phyloP scores from a whole-genome alignment of 1,284 basidiomycete species.

The Puccinia horiana region DNA sequence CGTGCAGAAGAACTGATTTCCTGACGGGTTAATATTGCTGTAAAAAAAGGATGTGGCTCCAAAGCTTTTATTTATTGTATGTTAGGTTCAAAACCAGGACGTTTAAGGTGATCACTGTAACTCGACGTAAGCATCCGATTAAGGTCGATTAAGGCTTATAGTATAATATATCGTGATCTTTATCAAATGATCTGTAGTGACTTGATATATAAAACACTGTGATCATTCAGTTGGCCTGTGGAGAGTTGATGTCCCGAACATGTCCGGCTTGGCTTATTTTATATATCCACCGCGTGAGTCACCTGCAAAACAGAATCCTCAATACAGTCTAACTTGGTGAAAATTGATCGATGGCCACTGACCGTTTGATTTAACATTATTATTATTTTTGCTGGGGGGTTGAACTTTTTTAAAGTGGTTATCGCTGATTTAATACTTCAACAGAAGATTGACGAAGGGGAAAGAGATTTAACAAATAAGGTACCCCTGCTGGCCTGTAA shows the following conservation, averaged over 20 bases:
- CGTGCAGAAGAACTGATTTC: background rate
- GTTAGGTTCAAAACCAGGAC: constrained; percentile 31
- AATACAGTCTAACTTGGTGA: too few relatives aligned
- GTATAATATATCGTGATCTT: too few relatives aligned
- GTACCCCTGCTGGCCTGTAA: constrained; percentile 25
- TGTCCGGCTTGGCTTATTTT: constrained; percentile 34
- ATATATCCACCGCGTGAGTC: constrained; percentile 30
- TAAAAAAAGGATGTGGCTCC: constrained; percentile 36
- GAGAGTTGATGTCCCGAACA: constrained; percentile 37
- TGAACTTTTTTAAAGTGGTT: constrained; percentile 15
- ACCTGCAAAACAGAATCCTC: too few relatives aligned
- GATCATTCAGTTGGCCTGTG: constrained; percentile 28
- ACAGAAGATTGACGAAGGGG: constrained; percentile 25
- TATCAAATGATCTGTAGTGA: background rate
- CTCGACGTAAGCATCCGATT: constrained; percentile 9
- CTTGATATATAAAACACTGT: background rate
- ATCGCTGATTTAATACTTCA: constrained; percentile 39
- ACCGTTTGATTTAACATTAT: too few relatives aligned
- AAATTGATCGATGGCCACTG: too few relatives aligned
- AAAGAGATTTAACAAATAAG: constrained; percentile 33
- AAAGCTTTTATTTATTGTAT: constrained; percentile 40
- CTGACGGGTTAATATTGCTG: background rate
- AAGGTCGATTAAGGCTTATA: background rate
- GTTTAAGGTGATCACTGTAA: constrained; percentile 24
- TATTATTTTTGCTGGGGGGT: too few relatives aligned